phyloP scores from a whole-genome alignment of 2,329 filamentous ascomycete species.

The Cryphonectria parasitica region DNA sequence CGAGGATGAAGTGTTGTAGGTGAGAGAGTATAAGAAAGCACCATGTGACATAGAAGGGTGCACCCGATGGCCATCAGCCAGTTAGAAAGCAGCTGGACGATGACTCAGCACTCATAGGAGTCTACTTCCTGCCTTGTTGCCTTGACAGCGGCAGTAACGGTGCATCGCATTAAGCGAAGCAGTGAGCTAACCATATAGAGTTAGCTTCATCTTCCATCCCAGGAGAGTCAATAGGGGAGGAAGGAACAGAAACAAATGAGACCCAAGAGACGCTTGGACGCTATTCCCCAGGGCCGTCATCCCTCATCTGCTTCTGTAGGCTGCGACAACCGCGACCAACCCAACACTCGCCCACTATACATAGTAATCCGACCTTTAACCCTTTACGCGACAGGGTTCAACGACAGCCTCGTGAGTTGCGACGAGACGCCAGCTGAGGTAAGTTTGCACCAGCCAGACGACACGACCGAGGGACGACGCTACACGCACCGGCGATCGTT shows the following conservation, averaged over 20 bases:
- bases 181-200: neutral
- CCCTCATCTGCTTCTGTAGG: slow-evolving; percentile 6
- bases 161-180: too few species aligned
- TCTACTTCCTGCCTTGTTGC: neutral
- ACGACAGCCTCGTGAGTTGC: slow-evolving; percentile 23
- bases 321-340: neutral
- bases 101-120: neutral
- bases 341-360: neutral
- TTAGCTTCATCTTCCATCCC: neutral
- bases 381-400: slow-evolving; percentile 21
- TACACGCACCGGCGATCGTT: neutral
- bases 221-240: neutral
- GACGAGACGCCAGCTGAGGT: slow-evolving; percentile 16
- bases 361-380: neutral
- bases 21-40: neutral
- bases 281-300: neutral
- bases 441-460: slow-evolving; percentile 10
- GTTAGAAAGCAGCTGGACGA: neutral
- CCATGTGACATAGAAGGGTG: neutral
- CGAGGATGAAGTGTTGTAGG: neutral
- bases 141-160: slow-evolving; percentile 8
- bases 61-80: neutral
- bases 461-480: slow-evolving; percentile 10
- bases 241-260: slow-evolving; percentile 5
- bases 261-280: neutral